Conservation (phyloP, 2,329 filamentous ascomycete species). For the Paecilomyces formosus region DNA sequence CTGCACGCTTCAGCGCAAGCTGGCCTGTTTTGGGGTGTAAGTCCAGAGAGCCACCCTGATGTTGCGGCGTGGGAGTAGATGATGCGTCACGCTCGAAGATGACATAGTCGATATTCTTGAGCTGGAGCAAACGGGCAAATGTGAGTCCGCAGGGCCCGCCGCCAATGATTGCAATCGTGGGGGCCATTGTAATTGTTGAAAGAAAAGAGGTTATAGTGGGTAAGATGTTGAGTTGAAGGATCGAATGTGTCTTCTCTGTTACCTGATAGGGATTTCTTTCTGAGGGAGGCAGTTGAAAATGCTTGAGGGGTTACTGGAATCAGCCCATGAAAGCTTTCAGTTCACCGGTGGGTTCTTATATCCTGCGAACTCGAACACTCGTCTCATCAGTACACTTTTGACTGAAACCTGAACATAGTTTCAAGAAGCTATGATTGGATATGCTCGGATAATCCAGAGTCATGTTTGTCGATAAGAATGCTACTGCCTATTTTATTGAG, state of each 20-base stretch:
- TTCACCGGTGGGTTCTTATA: background rate
- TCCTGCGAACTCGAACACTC: background rate
- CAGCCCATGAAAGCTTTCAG: background rate
- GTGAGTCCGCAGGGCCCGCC: constrained; percentile 14
- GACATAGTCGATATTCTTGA: constrained; percentile 10
- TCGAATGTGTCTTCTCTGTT: background rate
- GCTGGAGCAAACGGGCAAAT: constrained; percentile 13
- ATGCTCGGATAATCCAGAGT: background rate
- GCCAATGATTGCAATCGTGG: constrained; percentile 12
- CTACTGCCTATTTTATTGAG: background rate
- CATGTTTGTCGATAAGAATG: background rate
- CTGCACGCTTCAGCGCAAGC: constrained; percentile 13
- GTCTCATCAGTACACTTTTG: background rate
- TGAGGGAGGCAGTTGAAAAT: too few species aligned
- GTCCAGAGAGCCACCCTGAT: constrained; percentile 15
- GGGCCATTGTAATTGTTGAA: background rate
- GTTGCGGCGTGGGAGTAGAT: background rate
- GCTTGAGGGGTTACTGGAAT: too few species aligned
- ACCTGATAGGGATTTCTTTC: background rate
- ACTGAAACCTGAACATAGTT: background rate
- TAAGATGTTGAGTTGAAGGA: background rate
- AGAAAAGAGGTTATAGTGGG: background rate
- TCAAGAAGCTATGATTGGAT: background rate
- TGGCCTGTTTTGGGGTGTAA: constrained; percentile 13
- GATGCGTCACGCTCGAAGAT: constrained; percentile 13